These are phyloP conservation scores for Botrytis sinoallii DNA, from an alignment of 2,329 filamentous ascomycete genomes.

Conservation along the genomic window DNA sequence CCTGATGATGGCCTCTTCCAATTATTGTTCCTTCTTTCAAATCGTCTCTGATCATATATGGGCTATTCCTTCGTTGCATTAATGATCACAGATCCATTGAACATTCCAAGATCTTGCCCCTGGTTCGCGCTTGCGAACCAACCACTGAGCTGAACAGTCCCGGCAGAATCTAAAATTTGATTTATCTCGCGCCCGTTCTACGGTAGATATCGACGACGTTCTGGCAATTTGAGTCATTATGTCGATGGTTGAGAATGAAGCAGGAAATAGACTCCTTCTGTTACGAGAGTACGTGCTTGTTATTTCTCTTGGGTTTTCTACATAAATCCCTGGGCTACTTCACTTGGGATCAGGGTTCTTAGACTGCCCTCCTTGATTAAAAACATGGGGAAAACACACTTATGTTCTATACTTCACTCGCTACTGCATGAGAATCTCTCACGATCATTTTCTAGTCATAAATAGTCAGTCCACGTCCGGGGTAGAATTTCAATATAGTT, in stretches of 20 bases:
- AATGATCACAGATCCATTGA: neutral
- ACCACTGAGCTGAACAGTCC: neutral
- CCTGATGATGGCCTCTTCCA: neutral
- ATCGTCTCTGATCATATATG: neutral
- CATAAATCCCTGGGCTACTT: neutral
- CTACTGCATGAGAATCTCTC: neutral
- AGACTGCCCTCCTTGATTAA: neutral
- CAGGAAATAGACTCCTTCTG: neutral
- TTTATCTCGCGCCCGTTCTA: neutral
- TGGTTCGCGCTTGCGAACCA: neutral
- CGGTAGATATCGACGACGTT: neutral
- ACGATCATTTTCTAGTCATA: too few relatives aligned
- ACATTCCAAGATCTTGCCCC: neutral
- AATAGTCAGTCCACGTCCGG: neutral
- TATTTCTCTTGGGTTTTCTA: neutral
- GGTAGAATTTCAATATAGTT: neutral
- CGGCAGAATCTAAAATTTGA: neutral
- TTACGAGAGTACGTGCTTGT: neutral
- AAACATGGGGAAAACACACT: neutral
- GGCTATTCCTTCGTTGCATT: neutral
- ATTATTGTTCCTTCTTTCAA: too few relatives aligned
- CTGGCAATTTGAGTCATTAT: neutral
- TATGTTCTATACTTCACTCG: neutral
- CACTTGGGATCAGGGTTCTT: neutral
- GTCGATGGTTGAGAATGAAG: neutral